Percentiles rank a stretch among this genome's conserved stretches.
These are phyloP conservation scores for Daldinia loculata DNA, from an alignment of 495 filamentous ascomycete genomes.

Conservation along the genomic window DNA sequence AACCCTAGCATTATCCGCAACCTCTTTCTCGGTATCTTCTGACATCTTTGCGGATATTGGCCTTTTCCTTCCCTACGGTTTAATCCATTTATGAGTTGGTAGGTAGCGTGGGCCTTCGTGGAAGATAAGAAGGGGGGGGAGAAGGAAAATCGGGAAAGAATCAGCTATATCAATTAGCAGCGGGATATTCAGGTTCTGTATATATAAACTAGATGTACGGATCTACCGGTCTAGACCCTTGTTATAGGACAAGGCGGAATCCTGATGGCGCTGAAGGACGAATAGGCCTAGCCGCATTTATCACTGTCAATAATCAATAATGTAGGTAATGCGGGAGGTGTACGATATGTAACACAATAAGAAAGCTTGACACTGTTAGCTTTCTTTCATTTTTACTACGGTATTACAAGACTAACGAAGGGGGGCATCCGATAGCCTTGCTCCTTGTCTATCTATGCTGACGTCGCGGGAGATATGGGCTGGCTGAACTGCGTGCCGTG, in stretches of 20 bases:
- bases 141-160: neutral
- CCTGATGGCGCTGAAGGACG: slow-evolving; percentile 1
- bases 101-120: neutral
- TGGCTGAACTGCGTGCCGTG: neutral
- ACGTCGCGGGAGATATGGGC: neutral
- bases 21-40: neutral
- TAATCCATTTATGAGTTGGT: neutral
- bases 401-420: neutral
- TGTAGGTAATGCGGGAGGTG: neutral
- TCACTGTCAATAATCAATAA: neutral
- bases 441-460: neutral
- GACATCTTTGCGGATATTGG: neutral
- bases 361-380: neutral
- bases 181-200: neutral
- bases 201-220: neutral
- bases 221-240: slow-evolving; percentile 18
- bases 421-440: neutral
- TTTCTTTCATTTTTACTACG: neutral
- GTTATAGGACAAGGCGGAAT: slow-evolving; percentile 10
- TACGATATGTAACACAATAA: neutral
- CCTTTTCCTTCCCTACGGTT: neutral
- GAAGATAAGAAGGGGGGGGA: neutral
- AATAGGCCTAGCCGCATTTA: slow-evolving; percentile 18
- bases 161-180: neutral
- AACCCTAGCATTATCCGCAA: neutral